Base-by-base conservation (phyloP, 495 filamentous ascomycete genomes). In the Usnea hakonensis region DNA sequence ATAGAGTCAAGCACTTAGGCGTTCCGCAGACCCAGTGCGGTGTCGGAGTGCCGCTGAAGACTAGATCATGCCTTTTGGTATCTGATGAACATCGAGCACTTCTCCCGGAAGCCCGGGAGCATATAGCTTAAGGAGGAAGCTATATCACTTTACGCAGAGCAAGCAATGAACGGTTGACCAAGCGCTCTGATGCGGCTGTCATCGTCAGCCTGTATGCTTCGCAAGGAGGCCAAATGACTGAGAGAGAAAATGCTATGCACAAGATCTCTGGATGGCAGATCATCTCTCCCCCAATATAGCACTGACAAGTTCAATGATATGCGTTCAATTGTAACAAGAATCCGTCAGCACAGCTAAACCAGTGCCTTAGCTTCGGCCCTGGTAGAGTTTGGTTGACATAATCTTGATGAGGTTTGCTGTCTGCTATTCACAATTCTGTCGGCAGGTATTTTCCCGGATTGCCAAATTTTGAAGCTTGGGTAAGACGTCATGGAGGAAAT, bases 1-100 rank as follows among this genome's bases (percentile, higher is more conserved):
- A 91, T 95, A 97, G 94, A 98, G 93, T 98, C 93, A 98, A 98
- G 93, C 93, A 89, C 93, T 88, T 90, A 97, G 82, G 82, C 71
- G 60, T 71, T 63, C 75, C 73, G 73, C 72, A 72, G 61, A 68
- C 71, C 72, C 79, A 79, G 74, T 67, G 75, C 75, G 75, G 77
- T 73, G 70, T 70, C 67, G 70, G 80, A 76, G 71, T 71, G 78
- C 82, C 74, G 73, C 77, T 85, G 83, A 85, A 87, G 90, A 87
- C 79, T 82, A 5, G 48, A 86, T 81, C 85, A 88, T 86, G 80
- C 81, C 80, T 89, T 87, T 89, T 85, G 82, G 83, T 90, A 91
- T 93, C 90, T 96, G 90, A 96, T 87, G 85, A 86, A 90, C 85
- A 46, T 30, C 40, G 21, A 48, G 43, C 11, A 60, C 13, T 9